These are phyloP conservation scores for Casuarina cunninghamiana DNA, from an alignment of 306 rosid species.

Conservation along the genomic window DNA sequence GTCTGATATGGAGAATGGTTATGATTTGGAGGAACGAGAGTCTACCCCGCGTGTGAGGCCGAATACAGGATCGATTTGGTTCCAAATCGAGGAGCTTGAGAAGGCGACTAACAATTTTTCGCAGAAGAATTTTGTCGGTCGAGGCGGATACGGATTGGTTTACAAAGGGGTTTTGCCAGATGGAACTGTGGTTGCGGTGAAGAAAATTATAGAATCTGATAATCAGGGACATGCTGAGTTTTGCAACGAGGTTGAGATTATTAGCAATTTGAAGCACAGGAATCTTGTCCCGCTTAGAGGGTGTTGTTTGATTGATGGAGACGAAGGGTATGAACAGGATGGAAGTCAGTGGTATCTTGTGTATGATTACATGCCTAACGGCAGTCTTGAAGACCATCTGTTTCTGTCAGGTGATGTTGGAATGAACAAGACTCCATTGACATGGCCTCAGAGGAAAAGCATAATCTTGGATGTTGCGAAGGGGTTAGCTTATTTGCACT, in stretches of 20 bases:
- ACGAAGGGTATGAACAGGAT: slow-evolving; percentile 37
- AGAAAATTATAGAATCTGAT: slow-evolving; percentile 49
- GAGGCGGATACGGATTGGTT: slow-evolving; percentile 14
- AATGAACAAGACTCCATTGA: slow-evolving; percentile 45
- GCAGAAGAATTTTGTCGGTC: no score
- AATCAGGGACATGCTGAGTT: slow-evolving; percentile 51
- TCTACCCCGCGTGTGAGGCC: no score
- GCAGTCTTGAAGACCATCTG: slow-evolving; percentile 75
- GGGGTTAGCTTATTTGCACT: slow-evolving; percentile 86
- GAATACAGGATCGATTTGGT: no score
- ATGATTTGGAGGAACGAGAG: no score
- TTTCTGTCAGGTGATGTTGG: slow-evolving; percentile 41
- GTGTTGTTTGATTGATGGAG: slow-evolving; percentile 77
- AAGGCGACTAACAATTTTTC: no score
- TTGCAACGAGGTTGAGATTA: slow-evolving; percentile 58
- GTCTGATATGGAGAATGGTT: neutral
- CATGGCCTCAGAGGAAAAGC: slow-evolving; percentile 91
- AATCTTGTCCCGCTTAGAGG: slow-evolving; percentile 91
- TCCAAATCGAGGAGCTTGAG: neutral
- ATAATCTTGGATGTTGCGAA: slow-evolving; percentile 91
- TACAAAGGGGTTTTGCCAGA: slow-evolving; percentile 45
- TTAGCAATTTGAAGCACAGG: slow-evolving; percentile 78
- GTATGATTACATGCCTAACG: slow-evolving; percentile 94
- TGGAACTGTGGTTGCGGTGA: slow-evolving; percentile 48
- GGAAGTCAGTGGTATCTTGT: slow-evolving; percentile 77